Percentiles rank a stretch among this genome's conserved stretches.
Evolutionary conservation across 257 asterid genomes (phyloP).

Genomic region (Solanum tarapatanum): DNA sequence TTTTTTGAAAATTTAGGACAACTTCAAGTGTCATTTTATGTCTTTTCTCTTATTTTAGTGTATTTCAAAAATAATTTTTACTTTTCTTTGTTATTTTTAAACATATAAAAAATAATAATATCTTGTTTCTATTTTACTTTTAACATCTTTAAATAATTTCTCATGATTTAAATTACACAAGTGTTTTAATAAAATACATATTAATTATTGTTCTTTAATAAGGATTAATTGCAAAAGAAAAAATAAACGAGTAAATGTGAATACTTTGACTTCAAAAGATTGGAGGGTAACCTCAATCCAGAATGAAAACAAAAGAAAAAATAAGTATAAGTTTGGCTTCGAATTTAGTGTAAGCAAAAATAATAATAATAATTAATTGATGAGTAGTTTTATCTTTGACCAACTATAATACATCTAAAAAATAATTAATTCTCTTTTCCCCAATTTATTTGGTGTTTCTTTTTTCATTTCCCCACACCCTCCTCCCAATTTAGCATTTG

Average conservation of each 20-base stretch:
- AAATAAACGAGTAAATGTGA: too few species aligned
- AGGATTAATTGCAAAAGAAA: not conserved
- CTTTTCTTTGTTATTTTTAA: not conserved
- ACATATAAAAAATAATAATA: too few species aligned
- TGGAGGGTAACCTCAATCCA: not conserved
- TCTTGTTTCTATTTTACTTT: too few species aligned
- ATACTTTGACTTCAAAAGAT: not conserved
- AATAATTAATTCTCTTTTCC: not conserved
- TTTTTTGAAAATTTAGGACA: too few species aligned
- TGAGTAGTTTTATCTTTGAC: not conserved
- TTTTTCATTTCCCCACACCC: not conserved
- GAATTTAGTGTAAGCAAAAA: not conserved
- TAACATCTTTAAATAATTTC: too few species aligned
- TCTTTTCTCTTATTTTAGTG: too few species aligned
- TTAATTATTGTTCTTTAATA: not conserved
- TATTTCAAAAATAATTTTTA: too few species aligned
- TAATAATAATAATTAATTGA: not conserved
- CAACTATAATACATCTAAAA: not conserved
- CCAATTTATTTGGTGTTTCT: not conserved
- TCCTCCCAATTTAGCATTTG: not conserved
- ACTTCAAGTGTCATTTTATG: too few species aligned
- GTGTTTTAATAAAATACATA: too few species aligned
- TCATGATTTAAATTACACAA: not conserved
- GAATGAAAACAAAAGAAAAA: not conserved
- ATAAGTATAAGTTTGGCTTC: not conserved